phyloP scores from a whole-genome alignment of 1,139 yeast species.

The Yamadazyma blattariae region DNA sequence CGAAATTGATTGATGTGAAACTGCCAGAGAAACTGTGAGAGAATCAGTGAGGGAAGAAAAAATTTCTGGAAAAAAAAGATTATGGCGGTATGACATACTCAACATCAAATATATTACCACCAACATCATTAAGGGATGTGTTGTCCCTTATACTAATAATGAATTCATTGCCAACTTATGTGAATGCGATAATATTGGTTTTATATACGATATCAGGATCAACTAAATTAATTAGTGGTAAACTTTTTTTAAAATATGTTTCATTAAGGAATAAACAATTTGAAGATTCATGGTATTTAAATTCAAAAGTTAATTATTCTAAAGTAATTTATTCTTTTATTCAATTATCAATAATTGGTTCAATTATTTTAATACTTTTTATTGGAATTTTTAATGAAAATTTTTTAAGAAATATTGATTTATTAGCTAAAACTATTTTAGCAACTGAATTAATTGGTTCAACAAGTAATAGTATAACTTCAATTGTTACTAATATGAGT shows the following conservation, averaged over 20 bases:
- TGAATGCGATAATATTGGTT: constrained; percentile 35
- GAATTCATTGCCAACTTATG: constrained; percentile 38
- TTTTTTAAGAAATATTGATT: constrained; percentile 35
- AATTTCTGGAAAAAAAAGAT: constrained; percentile 3
- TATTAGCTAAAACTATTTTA: constrained; percentile 50
- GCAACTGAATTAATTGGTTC: constrained; percentile 50
- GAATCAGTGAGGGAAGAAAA: background rate
- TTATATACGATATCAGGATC: constrained; percentile 42
- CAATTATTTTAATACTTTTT: constrained; percentile 28
- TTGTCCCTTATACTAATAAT: constrained; percentile 41
- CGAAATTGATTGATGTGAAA: no score
- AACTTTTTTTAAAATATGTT: constrained; percentile 32
- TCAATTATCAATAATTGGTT: constrained; percentile 26
- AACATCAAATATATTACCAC: constrained; percentile 21
- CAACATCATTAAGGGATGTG: constrained; percentile 41
- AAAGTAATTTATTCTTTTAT: constrained; percentile 20
- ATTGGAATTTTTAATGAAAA: constrained; percentile 29
- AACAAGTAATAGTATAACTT: constrained; percentile 6
- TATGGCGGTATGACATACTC: constrained; percentile 7
- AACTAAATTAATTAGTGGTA: constrained; percentile 41
- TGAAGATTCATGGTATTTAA: constrained; percentile 11
- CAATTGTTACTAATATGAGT: constrained; percentile 5
- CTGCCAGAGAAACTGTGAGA: no score
- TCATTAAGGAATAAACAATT: constrained; percentile 12
- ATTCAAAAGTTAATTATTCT: constrained; percentile 14